Base-by-base conservation (phyloP, 176 grass and related monocot species). In the Bolboschoenus planiculmis region DNA sequence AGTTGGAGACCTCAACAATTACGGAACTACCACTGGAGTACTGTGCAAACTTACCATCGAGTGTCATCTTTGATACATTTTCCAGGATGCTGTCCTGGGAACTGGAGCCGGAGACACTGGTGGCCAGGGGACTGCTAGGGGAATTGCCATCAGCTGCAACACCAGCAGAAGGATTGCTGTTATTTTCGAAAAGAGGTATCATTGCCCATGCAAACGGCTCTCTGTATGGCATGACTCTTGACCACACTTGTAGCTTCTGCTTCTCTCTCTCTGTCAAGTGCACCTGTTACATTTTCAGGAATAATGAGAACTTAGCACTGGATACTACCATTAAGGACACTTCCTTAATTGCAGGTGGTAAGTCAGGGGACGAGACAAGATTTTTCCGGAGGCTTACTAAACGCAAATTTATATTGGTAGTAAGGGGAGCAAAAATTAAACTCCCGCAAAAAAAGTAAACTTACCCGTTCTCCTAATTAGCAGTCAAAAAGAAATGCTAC, bases 201-300 rank as follows among this genome's bases (percentile, higher is more conserved):
- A 99, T 90, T 55, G 91, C 88, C 96, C 96, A 99, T 53, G 93
- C 96, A 87, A 99, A 99, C 27, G 96, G 86, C 72, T 99, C 92
- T 93, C 85, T 90, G 29, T 91, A 93, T 68, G 92, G 89, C 91
- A 99, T 91, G 61, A 99, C 87, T 72, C 86, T 88, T 81, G 92
- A 99, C 96, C 96, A 99, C 59, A 99, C 89, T 90, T 99, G 96
- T 20, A 99, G 91, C 57, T 95, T 99, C 73, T 99, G 96, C 81
- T 90, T 99, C 85, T 99, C 96, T 88, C 90, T 95, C 37, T 99
- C 96, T 78, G 86, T 87, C 81, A 99, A 90, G 66, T 95, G 91
- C 81, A 90, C 91, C 96, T 99, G 57, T 29, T 72, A 91, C 77
- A 87, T 55, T 78, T 85, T 85, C 51, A 63, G 89, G 31, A 47